Evolutionary conservation across 108 stramenopile genomes (phyloP), one percentile per base, ranked within the genome.

Genomic region (Epipyxis sp.): DNA sequence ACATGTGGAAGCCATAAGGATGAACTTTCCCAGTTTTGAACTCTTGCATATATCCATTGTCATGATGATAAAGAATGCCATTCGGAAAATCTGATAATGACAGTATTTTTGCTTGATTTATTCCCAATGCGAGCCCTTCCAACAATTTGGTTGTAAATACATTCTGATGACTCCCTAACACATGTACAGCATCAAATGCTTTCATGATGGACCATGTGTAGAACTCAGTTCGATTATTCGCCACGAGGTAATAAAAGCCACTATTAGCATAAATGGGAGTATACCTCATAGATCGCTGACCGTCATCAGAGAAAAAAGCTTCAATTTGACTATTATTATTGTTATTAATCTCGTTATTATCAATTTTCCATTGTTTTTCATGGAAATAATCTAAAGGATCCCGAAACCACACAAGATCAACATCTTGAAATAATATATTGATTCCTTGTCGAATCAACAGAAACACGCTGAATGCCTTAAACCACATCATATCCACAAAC

Each of bases 291-390:
- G 85, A 59, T 44, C 90, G 85, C 29, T 88, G 89, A 27, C 95
- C 95, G 72, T 96, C 95, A 76, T 96, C 92, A 83, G 92, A 92
- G 76, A 93, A 95, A 34, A 89, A 83, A 69, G 89, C 86, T 77
- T 94, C 94, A 65, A 90, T 89, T 41, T 79, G 78, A 80, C 58
- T 81, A 59, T 40, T 77, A 71, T 46, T 85, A 82, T 42, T 89
- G 86, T 59, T 92, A 90, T 65, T 77, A 90, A 10, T 77, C 59
- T 42, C 91, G 59, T 10, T 90, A 89, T 77, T 89, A 81, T 83
- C 86, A 76, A 76, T 89, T 87, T 88, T 87, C 92, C 34, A 91
- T 20, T 42, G 50, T 32, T 37, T 42, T 42, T 32, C 6, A 34
- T 25, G 30, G 44, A 65, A 67, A 42, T 16, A 58, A 2, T 34